Conservation (phyloP, 371 early-diverging fungal species). For the Rhizomucor miehei region DNA sequence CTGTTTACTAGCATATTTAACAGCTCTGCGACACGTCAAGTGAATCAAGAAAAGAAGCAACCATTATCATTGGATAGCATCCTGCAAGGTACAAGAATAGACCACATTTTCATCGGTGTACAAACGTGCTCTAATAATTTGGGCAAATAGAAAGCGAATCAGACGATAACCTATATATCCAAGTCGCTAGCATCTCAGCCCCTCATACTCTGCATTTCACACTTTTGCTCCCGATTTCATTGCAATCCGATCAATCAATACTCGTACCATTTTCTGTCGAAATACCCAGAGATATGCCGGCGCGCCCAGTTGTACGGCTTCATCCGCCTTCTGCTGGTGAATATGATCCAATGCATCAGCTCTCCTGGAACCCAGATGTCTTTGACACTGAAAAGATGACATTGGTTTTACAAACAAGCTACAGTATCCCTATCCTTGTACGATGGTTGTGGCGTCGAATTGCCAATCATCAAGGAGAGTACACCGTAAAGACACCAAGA, state of each 20-base stretch:
- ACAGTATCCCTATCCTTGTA: conserved; percentile 23
- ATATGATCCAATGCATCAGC: conserved; percentile 10
- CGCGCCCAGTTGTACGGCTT: conserved; percentile 25
- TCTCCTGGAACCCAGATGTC: conserved; percentile 30
- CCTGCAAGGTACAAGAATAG: conserved; percentile 18
- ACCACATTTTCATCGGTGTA: not conserved
- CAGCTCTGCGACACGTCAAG: conserved; percentile 7
- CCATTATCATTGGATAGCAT: conserved; percentile 27
- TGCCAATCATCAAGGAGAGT: conserved; percentile 11
- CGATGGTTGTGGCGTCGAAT: conserved; percentile 38
- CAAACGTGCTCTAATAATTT: not conserved
- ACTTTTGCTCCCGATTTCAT: conserved; percentile 27
- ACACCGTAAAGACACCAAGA: conserved; percentile 8
- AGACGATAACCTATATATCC: conserved; percentile 19
- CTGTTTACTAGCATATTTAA: conserved; percentile 54
- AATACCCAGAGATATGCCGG: conserved; percentile 31
- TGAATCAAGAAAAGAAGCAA: not conserved
- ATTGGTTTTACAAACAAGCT: conserved; percentile 22
- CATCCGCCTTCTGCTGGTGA: conserved; percentile 18
- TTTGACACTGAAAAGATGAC: conserved; percentile 40
- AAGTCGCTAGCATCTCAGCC: conserved; percentile 30
- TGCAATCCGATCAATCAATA: conserved; percentile 15
- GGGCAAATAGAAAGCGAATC: conserved; percentile 15
- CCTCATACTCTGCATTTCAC: conserved; percentile 34
- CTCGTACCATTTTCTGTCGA: conserved; percentile 35